Percentiles rank a stretch among this genome's conserved stretches.
phyloP scores from a whole-genome alignment of 106 monocot genomes.

The Dendrobium chrysotoxum region DNA sequence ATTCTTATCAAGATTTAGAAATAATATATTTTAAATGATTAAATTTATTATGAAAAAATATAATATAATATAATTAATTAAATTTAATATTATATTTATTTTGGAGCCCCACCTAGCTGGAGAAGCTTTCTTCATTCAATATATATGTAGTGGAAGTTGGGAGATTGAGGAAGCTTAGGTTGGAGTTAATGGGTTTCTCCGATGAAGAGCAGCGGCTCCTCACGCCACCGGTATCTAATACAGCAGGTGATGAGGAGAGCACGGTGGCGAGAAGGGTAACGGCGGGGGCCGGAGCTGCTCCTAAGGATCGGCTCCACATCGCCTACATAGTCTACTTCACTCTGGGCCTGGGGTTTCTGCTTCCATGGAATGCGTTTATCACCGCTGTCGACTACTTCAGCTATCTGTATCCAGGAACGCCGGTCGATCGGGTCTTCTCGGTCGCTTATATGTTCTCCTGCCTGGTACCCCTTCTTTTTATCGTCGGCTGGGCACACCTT shows the following conservation, averaged over 20 bases:
- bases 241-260: constrained; percentile 5
- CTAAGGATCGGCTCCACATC: constrained; percentile 48
- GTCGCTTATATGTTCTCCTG: constrained; percentile 72
- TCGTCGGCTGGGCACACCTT: constrained; percentile 48
- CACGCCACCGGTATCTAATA: neutral
- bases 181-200: neutral
- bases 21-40: too few species aligned
- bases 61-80: too few species aligned
- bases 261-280: neutral
- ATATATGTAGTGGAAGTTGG: too few species aligned
- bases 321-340: constrained; percentile 73
- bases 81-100: too few species aligned
- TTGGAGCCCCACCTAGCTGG: too few species aligned
- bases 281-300: constrained; percentile 10
- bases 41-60: too few species aligned
- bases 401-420: constrained; percentile 71
- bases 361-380: constrained; percentile 98
- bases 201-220: constrained; percentile 8
- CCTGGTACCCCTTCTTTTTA: constrained; percentile 53
- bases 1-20: too few species aligned
- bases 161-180: too few species aligned
- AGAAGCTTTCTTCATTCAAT: too few species aligned
- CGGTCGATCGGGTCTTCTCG: constrained; percentile 87
- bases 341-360: constrained; percentile 79
- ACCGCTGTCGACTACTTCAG: constrained; percentile 94